Conservation (phyloP, 257 asterid genomes). For the Echites panduratus region DNA sequence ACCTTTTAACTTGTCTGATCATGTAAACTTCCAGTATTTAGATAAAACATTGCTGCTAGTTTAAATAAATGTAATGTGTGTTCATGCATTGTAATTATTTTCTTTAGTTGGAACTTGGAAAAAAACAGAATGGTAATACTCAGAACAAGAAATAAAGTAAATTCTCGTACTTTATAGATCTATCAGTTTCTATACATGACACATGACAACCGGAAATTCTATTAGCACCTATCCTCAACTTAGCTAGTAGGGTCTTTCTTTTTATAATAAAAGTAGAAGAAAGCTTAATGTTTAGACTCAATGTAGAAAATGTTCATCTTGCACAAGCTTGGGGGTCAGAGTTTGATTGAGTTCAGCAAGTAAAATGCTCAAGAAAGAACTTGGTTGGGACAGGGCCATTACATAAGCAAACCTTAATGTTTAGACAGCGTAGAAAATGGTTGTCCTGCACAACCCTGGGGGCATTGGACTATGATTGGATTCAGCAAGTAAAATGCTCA, state of each 20-base stretch:
- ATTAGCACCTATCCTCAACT: neutral
- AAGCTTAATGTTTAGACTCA: neutral
- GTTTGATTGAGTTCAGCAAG: constrained; percentile 1
- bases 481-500: neutral
- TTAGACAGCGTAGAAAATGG: neutral
- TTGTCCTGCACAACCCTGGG: neutral
- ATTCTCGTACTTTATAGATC: neutral
- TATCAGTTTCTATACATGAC: neutral
- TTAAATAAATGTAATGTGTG: neutral
- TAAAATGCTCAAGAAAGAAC: neutral
- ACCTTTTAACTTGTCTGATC: neutral
- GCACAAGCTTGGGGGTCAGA: neutral
- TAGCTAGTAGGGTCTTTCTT: neutral
- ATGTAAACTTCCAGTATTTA: neutral
- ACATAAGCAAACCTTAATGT: neutral
- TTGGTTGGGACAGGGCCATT: neutral
- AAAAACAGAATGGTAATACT: neutral
- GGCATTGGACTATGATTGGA: neutral
- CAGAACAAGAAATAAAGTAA: neutral
- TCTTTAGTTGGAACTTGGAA: neutral
- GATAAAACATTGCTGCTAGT: neutral
- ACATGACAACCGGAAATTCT: neutral
- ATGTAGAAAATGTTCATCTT: neutral
- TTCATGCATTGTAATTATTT: neutral
- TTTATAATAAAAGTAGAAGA: neutral